A percentile compares a stretch with the other conserved stretches of the same genome.
Evolutionary conservation across 2,329 filamentous ascomycete genomes (phyloP).

Genomic region (Rutstroemia sp.): DNA sequence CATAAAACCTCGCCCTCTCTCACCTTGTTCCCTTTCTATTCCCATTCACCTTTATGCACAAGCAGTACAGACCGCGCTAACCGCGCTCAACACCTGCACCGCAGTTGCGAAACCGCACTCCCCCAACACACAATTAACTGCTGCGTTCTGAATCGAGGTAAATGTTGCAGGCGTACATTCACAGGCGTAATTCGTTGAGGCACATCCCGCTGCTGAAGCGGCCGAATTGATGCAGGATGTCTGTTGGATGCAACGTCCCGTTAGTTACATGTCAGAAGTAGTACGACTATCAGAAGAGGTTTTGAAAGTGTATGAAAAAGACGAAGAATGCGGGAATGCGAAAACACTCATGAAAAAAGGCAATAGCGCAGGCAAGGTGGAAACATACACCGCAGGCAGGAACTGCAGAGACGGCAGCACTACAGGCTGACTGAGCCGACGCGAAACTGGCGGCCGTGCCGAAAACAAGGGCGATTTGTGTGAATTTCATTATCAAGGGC

Average conservation of each 20-base stretch:
- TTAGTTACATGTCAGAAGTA: background rate
- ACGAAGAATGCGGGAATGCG: too few species aligned
- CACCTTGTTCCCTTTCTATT: background rate
- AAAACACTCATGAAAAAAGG: background rate
- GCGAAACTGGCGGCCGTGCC: background rate
- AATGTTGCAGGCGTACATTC: background rate
- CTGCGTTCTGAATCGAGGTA: background rate
- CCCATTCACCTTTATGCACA: background rate
- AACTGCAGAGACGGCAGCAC: background rate
- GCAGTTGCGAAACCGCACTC: background rate
- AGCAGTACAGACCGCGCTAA: background rate
- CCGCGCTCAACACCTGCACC: background rate
- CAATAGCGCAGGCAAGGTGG: background rate
- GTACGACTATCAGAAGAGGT: background rate
- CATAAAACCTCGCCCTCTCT: too few species aligned
- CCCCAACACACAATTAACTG: background rate
- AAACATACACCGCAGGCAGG: slow-evolving; percentile 5
- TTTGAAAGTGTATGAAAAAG: background rate
- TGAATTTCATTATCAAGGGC: background rate
- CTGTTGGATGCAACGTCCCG: background rate
- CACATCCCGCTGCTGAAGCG: background rate
- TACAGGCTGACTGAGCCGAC: slow-evolving; percentile 3
- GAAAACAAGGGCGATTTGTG: background rate
- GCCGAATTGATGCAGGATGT: background rate
- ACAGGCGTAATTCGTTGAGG: background rate